Conservation (phyloP, 2,329 filamentous ascomycete species). For the Calonectria montana region DNA sequence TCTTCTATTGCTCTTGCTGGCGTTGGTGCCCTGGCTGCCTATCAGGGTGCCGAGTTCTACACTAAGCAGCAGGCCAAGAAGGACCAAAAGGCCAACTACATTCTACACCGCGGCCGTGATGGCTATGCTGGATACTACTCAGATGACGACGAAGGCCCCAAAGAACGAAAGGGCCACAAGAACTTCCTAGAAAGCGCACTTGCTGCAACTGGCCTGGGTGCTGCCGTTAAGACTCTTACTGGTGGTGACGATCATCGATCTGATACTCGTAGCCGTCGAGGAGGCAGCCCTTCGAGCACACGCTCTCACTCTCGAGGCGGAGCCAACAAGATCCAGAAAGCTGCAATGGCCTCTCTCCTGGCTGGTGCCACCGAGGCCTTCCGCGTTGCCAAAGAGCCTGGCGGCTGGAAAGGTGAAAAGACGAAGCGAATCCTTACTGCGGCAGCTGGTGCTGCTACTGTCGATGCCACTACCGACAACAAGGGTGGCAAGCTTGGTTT, state of each 20-base stretch:
- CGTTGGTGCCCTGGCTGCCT: slow-evolving; percentile 72
- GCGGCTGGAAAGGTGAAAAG: slow-evolving; percentile 90
- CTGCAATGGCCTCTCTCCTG: slow-evolving; percentile 89
- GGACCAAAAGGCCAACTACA: slow-evolving; percentile 64
- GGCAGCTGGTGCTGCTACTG: slow-evolving; percentile 85
- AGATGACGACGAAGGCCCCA: slow-evolving; percentile 65
- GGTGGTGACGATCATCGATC: slow-evolving; percentile 58
- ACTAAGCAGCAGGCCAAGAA: slow-evolving; percentile 70
- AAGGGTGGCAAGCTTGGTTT: slow-evolving; percentile 86
- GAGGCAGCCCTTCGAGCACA: slow-evolving; percentile 57
- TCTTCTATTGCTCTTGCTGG: slow-evolving; percentile 71
- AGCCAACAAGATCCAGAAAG: slow-evolving; percentile 79
- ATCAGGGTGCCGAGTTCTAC: slow-evolving; percentile 72
- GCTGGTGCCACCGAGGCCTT: slow-evolving; percentile 94
- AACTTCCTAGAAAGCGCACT: slow-evolving; percentile 73
- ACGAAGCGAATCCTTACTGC: slow-evolving; percentile 92
- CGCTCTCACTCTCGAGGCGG: slow-evolving; percentile 66
- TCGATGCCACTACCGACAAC: slow-evolving; percentile 80
- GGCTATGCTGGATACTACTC: slow-evolving; percentile 67
- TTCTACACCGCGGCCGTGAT: slow-evolving; percentile 65
- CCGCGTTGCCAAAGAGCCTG: slow-evolving; percentile 87
- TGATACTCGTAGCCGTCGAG: slow-evolving; percentile 61
- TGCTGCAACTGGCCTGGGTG: slow-evolving; percentile 70
- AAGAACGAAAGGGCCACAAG: slow-evolving; percentile 70
- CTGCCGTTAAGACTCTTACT: slow-evolving; percentile 69